These are phyloP conservation scores for Vigna mungo DNA, from an alignment of 306 rosid genomes.

Conservation along the genomic window DNA sequence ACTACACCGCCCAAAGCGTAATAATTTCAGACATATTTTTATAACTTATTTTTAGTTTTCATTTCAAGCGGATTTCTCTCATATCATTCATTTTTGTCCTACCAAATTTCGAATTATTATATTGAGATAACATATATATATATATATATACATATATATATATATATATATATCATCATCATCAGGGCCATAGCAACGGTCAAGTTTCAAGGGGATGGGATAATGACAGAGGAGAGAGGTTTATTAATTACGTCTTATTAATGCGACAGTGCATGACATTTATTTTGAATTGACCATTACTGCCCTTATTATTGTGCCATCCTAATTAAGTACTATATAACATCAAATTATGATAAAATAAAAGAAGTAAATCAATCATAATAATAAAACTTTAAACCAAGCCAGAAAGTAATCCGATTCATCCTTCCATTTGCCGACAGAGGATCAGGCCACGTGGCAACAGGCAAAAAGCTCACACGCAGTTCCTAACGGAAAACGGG, in stretches of 20 bases:
- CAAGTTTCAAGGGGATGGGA: not conserved
- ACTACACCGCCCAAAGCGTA: not conserved
- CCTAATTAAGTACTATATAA: not conserved
- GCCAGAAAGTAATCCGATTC: constrained; percentile 12
- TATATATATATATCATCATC: too few relatives aligned
- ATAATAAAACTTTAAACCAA: not conserved
- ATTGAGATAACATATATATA: not conserved
- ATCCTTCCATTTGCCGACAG: constrained; percentile 39
- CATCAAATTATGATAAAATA: not conserved
- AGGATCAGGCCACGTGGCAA: not conserved
- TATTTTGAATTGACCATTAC: not conserved
- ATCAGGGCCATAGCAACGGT: not conserved
- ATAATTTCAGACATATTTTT: not conserved
- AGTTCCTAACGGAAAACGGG: constrained; percentile 39
- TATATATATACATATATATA: too few relatives aligned
- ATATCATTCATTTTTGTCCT: too few relatives aligned
- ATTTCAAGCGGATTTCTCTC: too few relatives aligned
- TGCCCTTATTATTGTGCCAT: not conserved
- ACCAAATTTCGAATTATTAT: too few relatives aligned
- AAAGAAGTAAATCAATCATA: not conserved
- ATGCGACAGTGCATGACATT: not conserved
- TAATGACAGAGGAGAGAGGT: not conserved
- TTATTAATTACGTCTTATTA: too few relatives aligned
- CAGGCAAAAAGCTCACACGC: not conserved
- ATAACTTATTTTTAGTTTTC: too few relatives aligned